A percentile compares a stretch with the other conserved stretches of the same genome.
Conservation (phyloP, 306 rosid species). For the Morella rubra region DNA sequence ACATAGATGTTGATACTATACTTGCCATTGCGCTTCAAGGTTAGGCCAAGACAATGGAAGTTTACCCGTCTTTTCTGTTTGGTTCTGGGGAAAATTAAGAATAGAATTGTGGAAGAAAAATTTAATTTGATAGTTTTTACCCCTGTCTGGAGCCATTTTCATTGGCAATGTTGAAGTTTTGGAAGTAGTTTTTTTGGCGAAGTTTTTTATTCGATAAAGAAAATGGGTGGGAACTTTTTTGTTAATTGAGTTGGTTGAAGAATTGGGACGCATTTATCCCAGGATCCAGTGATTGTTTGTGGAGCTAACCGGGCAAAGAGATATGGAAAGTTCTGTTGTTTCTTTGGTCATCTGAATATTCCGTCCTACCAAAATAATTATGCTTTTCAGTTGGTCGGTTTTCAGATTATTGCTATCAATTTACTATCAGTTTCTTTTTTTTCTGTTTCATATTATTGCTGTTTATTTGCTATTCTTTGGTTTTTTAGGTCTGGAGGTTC, state of each 20-base stretch:
- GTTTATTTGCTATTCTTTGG: not conserved
- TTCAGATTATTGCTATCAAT: not conserved
- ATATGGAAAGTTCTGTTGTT: not conserved
- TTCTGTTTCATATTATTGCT: not conserved
- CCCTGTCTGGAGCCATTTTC: not conserved
- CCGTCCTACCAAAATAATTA: not conserved
- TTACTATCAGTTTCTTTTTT: not conserved
- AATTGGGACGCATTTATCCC: not conserved
- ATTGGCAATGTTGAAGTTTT: not conserved
- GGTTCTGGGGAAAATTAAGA: conserved; percentile 3
- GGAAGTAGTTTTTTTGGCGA: not conserved
- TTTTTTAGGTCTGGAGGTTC: conserved; percentile 77
- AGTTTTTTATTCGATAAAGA: not conserved
- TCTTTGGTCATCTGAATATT: not conserved
- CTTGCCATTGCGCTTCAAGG: conserved; percentile 59
- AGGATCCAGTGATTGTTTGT: not conserved
- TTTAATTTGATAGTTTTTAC: not conserved
- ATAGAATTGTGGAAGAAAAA: not conserved
- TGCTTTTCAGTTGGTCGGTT: not conserved
- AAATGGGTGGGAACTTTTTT: not conserved
- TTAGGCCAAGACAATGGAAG: conserved; percentile 7
- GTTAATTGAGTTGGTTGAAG: not conserved
- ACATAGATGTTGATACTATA: conserved; percentile 57
- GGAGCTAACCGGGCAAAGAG: not conserved
- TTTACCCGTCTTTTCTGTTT: not conserved